Conservation (phyloP, 2,329 filamentous ascomycete genomes). For the Alternaria sp. region DNA sequence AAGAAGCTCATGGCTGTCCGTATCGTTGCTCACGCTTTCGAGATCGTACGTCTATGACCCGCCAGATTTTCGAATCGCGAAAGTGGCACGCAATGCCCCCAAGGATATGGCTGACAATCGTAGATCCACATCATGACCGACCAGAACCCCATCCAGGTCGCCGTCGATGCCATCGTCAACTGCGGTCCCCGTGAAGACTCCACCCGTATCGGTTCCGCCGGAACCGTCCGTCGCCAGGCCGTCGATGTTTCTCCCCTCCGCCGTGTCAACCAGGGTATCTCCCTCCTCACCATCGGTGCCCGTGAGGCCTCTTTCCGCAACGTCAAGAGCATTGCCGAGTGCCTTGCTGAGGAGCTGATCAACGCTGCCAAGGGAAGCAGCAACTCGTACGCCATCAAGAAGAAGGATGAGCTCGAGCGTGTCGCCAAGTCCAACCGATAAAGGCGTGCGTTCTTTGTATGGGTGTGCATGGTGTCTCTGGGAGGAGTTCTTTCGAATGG, state of each 20-base stretch:
- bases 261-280: slow-evolving; percentile 99
- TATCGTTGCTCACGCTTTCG: slow-evolving; percentile 98
- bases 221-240: slow-evolving; percentile 99
- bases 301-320: slow-evolving; percentile 99
- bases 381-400: slow-evolving; percentile 99
- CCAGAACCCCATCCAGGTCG: slow-evolving; percentile 99
- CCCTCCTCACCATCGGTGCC: slow-evolving; percentile 98
- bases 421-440: slow-evolving; percentile 99
- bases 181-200: slow-evolving; percentile 99
- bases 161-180: slow-evolving; percentile 99
- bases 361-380: slow-evolving; percentile 99
- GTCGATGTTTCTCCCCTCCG: slow-evolving; percentile 99
- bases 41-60: slow-evolving; percentile 79
- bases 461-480: slow-evolving; percentile 43
- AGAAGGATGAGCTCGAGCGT: slow-evolving; percentile 99
- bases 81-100: slow-evolving; percentile 1
- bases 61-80: background rate
- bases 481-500: slow-evolving; percentile 47
- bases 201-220: slow-evolving; percentile 98
- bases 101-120: slow-evolving; percentile 22
- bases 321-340: slow-evolving; percentile 99
- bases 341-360: slow-evolving; percentile 99
- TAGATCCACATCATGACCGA: slow-evolving; percentile 99
- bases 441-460: slow-evolving; percentile 56
- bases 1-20: slow-evolving; percentile 99